Evolutionary conservation across 1,139 yeast genomes (phyloP), one percentile per base, ranked within the genome.

Genomic region (Meyerozyma athensensis): DNA sequence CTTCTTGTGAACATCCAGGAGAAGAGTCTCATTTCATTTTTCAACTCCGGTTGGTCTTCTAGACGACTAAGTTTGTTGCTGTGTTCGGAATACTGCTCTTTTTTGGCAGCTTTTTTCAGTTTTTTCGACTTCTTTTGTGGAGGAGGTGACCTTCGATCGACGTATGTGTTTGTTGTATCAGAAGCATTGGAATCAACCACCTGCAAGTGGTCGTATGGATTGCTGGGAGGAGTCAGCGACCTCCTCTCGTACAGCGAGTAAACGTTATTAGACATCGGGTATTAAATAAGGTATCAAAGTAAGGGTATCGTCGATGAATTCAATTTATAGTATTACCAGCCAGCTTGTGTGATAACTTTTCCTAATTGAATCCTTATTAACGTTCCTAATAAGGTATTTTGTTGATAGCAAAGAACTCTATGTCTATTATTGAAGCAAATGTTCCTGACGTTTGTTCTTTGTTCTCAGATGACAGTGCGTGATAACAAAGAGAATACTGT

Each of bases 1-100:
- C 42, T 40, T 35, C 53, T 63, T 32, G 65, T 52, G 44, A 69
- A 68, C 30, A 51, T 19, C 41, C 48, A 54, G n/a, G 56, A 47
- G 36, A 56, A 56, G 41, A 46, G 34, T 26, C 61, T 46, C 35
- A 43, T 44, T 39, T 53, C 50, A 36, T 51, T 50, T 5, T 43
- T 35, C 30, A 50, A 39, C 18, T 43, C 46, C 5, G 34, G 30
- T 6, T 30, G 31, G n/a, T n/a, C 24, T 12, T 34, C 36, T 5
- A 34, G 36, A 10, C 12, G 24, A n/a, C 26, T 12, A 7, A 13
- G 9, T 14, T n/a, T 17, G 22, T 21, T 23, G 12, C 19, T 18
- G 32, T 13, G 7, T 5, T 34, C 13, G 19, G 20, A 17, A 19
- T 10, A 10, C 26, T 17, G 10, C 28, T 26, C 26, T 4, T 26